Conservation (phyloP, 176 grass and related monocot species). For the Musa acuminata region DNA sequence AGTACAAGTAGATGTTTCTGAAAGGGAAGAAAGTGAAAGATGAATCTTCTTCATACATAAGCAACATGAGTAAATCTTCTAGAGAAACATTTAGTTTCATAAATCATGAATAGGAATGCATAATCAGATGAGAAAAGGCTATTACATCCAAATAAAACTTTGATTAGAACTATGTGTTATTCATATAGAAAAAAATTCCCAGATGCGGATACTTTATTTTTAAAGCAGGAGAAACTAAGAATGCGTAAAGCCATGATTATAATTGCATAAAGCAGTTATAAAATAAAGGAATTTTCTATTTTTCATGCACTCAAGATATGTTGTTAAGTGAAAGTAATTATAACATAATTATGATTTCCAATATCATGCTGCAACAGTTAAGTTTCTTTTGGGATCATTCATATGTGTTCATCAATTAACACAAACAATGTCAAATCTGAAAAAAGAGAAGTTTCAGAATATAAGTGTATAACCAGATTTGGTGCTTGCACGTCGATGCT, state of each 20-base stretch:
- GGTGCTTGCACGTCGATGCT: constrained; percentile 41
- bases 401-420: not conserved
- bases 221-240: no score
- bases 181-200: no score
- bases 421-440: not conserved
- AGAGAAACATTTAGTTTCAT: not conserved
- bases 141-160: not conserved
- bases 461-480: constrained; percentile 30
- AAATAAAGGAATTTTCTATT: no score
- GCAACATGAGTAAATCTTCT: no score
- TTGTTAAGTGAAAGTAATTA: no score
- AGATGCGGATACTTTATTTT: no score
- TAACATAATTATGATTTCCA: no score
- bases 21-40: not conserved
- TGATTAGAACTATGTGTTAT: no score
- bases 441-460: not conserved
- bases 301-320: no score
- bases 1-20: no score
- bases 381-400: not conserved
- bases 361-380: not conserved
- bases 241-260: no score
- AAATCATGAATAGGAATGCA: not conserved
- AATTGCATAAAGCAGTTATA: no score
- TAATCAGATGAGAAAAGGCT: not conserved
- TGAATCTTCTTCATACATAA: not conserved